These are phyloP conservation scores for Penicillium sp. DNA, from an alignment of 2,329 filamentous ascomycete genomes.

Conservation along the genomic window DNA sequence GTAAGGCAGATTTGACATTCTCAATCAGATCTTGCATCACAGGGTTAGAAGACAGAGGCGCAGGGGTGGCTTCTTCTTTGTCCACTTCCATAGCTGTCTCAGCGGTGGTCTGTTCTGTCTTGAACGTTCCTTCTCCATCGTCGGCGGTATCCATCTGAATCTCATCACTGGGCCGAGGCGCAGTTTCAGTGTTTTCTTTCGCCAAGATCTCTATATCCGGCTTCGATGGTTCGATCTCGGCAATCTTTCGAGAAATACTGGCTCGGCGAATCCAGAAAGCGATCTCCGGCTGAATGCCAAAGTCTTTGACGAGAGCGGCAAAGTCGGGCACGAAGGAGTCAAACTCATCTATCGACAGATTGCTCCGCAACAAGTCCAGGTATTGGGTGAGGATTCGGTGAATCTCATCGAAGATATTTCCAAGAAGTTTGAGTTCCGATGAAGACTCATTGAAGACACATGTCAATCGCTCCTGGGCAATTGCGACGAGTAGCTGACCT, in stretches of 20 bases:
- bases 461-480: conserved; percentile 86
- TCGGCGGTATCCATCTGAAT: conserved; percentile 38
- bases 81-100: conserved; percentile 38
- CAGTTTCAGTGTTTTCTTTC: conserved; percentile 24
- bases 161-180: conserved; percentile 30
- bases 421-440: conserved; percentile 83
- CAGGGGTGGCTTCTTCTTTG: conserved; percentile 32
- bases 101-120: conserved; percentile 17
- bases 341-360: conserved; percentile 72
- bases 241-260: conserved; percentile 67
- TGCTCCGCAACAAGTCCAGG: conserved; percentile 80
- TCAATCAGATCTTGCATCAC: conserved; percentile 73
- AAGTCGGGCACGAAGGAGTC: conserved; percentile 75
- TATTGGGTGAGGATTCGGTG: conserved; percentile 84
- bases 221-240: conserved; percentile 37
- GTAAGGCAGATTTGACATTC: conserved; percentile 61
- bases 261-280: conserved; percentile 81
- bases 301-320: conserved; percentile 69
- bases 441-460: conserved; percentile 76
- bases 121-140: conserved; percentile 20
- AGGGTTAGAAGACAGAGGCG: conserved; percentile 59
- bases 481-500: conserved; percentile 79
- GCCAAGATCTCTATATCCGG: conserved; percentile 28
- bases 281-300: conserved; percentile 73
- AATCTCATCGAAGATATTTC: conserved; percentile 85